A percentile compares a stretch with the other conserved stretches of the same genome.
phyloP scores from a whole-genome alignment of 2,329 filamentous ascomycete genomes.

The Ophiosphaerella narmari region DNA sequence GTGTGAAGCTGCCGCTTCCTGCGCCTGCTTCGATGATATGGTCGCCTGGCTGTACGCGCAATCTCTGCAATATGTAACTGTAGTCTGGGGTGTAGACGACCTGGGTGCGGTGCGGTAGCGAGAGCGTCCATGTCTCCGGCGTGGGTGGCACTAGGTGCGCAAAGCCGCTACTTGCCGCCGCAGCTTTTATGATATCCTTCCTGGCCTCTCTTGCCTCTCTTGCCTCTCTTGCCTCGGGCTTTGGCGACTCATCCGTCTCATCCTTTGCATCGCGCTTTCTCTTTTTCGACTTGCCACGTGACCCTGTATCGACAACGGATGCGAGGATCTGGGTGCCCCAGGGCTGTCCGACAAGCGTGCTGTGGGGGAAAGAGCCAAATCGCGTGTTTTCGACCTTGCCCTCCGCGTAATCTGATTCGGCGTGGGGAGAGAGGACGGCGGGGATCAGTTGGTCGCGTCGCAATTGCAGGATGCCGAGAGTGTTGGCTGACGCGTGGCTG shows the following conservation, averaged over 20 bases:
- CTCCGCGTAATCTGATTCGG: constrained; percentile 50
- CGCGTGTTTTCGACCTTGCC: constrained; percentile 76
- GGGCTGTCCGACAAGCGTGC: constrained; percentile 66
- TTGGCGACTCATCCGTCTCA: constrained; percentile 21
- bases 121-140: constrained; percentile 80
- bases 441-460: constrained; percentile 85
- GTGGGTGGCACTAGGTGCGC: constrained; percentile 79
- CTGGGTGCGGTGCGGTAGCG: constrained; percentile 79
- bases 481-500: constrained; percentile 63
- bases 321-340: constrained; percentile 94
- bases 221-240: constrained; percentile 36
- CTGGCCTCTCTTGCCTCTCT: constrained; percentile 42
- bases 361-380: constrained; percentile 75
- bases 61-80: constrained; percentile 78
- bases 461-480: constrained; percentile 82
- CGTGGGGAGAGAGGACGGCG: constrained; percentile 58
- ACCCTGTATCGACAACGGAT: constrained; percentile 87
- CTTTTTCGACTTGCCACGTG: constrained; percentile 67
- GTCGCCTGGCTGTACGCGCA: constrained; percentile 73
- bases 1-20: constrained; percentile 82
- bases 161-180: constrained; percentile 68
- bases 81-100: constrained; percentile 88
- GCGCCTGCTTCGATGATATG: constrained; percentile 79
- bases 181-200: constrained; percentile 34
- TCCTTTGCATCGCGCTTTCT: constrained; percentile 53